These are phyloP conservation scores for Parathielavia hyrcaniae DNA, from an alignment of 495 filamentous ascomycete species.

Conservation along the genomic window DNA sequence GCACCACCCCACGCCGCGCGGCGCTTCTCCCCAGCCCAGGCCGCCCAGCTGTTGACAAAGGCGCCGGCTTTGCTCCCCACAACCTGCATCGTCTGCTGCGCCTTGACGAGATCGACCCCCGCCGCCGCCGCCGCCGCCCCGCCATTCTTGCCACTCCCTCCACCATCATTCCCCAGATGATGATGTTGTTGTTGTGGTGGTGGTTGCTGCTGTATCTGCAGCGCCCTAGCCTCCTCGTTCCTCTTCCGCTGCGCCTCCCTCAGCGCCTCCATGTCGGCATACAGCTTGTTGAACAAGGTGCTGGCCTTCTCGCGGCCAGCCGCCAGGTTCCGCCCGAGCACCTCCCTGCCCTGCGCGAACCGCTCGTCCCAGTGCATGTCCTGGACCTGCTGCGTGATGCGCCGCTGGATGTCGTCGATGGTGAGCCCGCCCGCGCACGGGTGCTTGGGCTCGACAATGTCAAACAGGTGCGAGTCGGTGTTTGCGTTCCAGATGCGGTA, in stretches of 20 bases:
- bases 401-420: constrained; percentile 89
- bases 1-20: constrained; percentile 28
- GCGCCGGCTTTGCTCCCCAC: constrained; percentile 71
- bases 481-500: constrained; percentile 70
- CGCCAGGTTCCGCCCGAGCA: constrained; percentile 69
- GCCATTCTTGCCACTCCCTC: constrained; percentile 15
- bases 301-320: constrained; percentile 79
- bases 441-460: constrained; percentile 86
- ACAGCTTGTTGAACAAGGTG: constrained; percentile 75
- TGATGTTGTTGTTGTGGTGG: constrained; percentile 11
- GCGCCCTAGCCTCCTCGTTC: constrained; percentile 51
- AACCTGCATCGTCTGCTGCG: constrained; percentile 60
- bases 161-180: not conserved
- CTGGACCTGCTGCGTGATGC: constrained; percentile 79
- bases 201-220: constrained; percentile 31
- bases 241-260: constrained; percentile 72
- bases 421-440: constrained; percentile 91
- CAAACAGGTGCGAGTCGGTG: constrained; percentile 81
- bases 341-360: constrained; percentile 69
- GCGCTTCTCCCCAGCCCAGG: constrained; percentile 88
- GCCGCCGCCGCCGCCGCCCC: constrained; percentile 29
- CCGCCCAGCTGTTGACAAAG: constrained; percentile 90
- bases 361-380: constrained; percentile 85
- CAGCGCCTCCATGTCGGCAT: constrained; percentile 80
- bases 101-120: constrained; percentile 58